Conservation (phyloP, 371 early-diverging fungal genomes). For the Syncephalastrum sp. region DNA sequence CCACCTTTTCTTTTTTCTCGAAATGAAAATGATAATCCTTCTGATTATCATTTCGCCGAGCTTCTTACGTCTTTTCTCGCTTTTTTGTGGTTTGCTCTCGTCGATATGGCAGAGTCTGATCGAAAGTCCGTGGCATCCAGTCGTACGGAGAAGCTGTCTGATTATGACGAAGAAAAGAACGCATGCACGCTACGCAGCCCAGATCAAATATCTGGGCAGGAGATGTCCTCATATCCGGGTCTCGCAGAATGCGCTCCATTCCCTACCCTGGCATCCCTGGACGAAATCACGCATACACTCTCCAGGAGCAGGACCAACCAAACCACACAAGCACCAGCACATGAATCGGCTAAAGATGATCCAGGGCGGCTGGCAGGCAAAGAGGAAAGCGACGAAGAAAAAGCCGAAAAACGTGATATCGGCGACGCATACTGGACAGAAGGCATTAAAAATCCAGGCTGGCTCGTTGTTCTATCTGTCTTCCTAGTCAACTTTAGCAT, state of each 20-base stretch:
- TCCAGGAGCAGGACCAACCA: slow-evolving; percentile 19
- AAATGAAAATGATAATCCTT: too few species aligned
- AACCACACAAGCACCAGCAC: slow-evolving; percentile 4
- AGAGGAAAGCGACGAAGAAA: slow-evolving; percentile 2
- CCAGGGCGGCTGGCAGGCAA: neutral
- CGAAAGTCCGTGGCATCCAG: too few species aligned
- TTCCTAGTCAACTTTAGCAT: slow-evolving; percentile 60
- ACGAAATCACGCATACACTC: slow-evolving; percentile 36
- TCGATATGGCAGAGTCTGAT: too few species aligned
- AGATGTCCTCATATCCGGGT: slow-evolving; percentile 19
- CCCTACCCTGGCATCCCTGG: slow-evolving; percentile 30
- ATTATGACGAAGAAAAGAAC: too few species aligned
- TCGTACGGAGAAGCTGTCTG: too few species aligned
- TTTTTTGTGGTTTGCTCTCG: too few species aligned
- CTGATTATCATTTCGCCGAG: too few species aligned
- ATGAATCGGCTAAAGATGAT: slow-evolving; percentile 6
- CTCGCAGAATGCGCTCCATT: slow-evolving; percentile 39
- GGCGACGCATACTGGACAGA: slow-evolving; percentile 29
- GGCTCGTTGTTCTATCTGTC: slow-evolving; percentile 46
- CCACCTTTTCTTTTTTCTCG: too few species aligned
- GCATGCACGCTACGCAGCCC: too few species aligned
- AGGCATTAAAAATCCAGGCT: slow-evolving; percentile 42
- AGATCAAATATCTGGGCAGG: slow-evolving; percentile 3
- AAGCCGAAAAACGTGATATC: slow-evolving; percentile 2
- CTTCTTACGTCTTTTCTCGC: too few species aligned